These are phyloP conservation scores for Arxiozyma heterogenica DNA, from an alignment of 1,139 yeast genomes.

Conservation along the genomic window DNA sequence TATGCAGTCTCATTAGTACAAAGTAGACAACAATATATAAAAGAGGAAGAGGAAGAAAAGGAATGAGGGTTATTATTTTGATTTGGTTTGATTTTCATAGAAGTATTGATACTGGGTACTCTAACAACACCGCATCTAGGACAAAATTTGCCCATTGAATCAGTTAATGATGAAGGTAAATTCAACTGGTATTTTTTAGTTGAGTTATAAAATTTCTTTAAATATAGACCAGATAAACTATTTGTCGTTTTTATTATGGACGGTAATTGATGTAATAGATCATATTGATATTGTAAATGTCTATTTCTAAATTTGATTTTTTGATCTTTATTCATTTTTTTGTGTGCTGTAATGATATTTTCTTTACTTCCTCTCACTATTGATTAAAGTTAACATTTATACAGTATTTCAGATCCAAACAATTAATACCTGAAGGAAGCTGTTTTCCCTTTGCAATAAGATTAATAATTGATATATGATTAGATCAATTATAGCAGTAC, in stretches of 20 bases:
- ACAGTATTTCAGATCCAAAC: too few relatives aligned
- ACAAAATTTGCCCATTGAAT: slow-evolving; percentile 35
- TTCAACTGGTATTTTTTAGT: slow-evolving; percentile 24
- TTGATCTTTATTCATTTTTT: slow-evolving; percentile 20
- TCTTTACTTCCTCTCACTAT: neutral
- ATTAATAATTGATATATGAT: too few relatives aligned
- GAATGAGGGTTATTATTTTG: neutral
- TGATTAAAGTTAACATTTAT: too few relatives aligned
- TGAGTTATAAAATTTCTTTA: slow-evolving; percentile 25
- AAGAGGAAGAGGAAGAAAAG: neutral
- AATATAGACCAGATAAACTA: slow-evolving; percentile 26
- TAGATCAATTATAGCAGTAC: too few relatives aligned
- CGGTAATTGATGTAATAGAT: slow-evolving; percentile 23
- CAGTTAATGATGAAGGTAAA: slow-evolving; percentile 20
- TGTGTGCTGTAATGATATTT: neutral
- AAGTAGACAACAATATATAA: neutral
- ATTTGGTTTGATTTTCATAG: slow-evolving; percentile 13
- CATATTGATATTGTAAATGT: slow-evolving; percentile 25
- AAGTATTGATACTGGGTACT: slow-evolving; percentile 40
- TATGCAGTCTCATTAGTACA: neutral
- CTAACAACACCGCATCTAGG: slow-evolving; percentile 37
- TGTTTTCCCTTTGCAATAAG: too few relatives aligned
- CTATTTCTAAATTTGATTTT: slow-evolving; percentile 22
- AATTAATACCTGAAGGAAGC: too few relatives aligned
- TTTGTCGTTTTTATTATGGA: slow-evolving; percentile 14